Evolutionary conservation across 2,329 filamentous ascomycete genomes (phyloP), one percentile per base, ranked within the genome.

Genomic region (Mycosphaerella arachidis): DNA sequence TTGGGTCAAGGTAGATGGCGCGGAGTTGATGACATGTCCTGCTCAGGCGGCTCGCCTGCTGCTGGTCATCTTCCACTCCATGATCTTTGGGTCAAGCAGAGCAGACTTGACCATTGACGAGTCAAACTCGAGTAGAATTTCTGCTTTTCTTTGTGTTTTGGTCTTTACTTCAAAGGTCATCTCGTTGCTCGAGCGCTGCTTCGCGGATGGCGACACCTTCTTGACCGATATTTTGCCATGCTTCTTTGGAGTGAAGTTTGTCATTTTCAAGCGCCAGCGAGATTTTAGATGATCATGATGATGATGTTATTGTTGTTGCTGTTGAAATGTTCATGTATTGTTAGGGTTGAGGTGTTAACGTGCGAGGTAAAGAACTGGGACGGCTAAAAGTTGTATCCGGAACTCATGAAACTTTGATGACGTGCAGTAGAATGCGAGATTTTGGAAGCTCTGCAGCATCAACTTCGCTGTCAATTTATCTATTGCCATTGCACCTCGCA

Each of bases 51-150:
- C 13, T 43, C n/a, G 13, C 13, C 8, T 43, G 16, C 40, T 18
- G 40, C 40, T 18, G 3, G 35, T 50, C 10, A 52, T 16, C 45
- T 37, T 63, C 20, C 64, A 58, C 45, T 68, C 67, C 16, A 70
- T 51, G 30, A 68, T 58, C 54, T 58, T 65, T 4, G 67, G 65
- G 52, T 70, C 66, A 13, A 70, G 60, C 16, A 70, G 61, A 2
- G 62, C 56, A 12, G 68, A 69, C 1, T 37, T 4, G 10, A 67
- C 29, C 9, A 37, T 51, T 9, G 68, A 68, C 3, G 67, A 69
- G 57, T 70, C 68, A 55, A 70, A 70, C 8, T 40, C 37, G 16
- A 53, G 20, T n/a, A 16, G 12, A 12, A 57, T 53, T 43, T 58
- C 9, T 55, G 58, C 63, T 54, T 58, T 46, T 30, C 43, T 50